A percentile compares a stretch with the other conserved stretches of the same genome.
phyloP scores from a whole-genome alignment of 1,139 yeast species.

The Taphrina betulina region DNA sequence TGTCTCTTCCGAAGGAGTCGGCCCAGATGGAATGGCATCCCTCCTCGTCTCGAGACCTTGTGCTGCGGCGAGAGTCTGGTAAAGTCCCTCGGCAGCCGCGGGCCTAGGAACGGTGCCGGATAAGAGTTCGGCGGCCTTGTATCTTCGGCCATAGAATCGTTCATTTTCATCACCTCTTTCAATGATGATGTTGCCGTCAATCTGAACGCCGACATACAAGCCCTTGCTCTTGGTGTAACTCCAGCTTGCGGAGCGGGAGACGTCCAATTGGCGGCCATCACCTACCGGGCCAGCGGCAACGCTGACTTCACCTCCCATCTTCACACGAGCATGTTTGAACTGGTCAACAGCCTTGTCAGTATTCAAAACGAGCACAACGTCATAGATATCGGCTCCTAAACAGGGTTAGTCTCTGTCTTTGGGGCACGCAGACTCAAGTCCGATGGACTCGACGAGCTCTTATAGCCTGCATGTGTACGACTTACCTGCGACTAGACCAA shows the following conservation, averaged over 20 bases:
- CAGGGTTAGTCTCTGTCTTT: background rate
- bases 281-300: slow-evolving; percentile 31
- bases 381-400: slow-evolving; percentile 20
- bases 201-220: slow-evolving; percentile 25
- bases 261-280: slow-evolving; percentile 14
- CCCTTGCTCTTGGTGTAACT: slow-evolving; percentile 25
- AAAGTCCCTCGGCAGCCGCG: background rate
- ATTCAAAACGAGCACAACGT: slow-evolving; percentile 17
- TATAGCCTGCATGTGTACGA: background rate
- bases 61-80: slow-evolving; percentile 1
- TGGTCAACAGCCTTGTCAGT: slow-evolving; percentile 16
- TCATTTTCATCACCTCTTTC: slow-evolving; percentile 27
- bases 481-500: slow-evolving; percentile 24
- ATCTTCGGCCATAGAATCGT: slow-evolving; percentile 13
- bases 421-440: background rate
- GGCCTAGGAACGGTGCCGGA: slow-evolving; percentile 8
- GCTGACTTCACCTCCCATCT: slow-evolving; percentile 23
- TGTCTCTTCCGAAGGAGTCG: background rate
- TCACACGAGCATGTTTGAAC: slow-evolving; percentile 13
- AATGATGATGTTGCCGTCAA: slow-evolving; percentile 24
- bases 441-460: background rate
- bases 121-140: slow-evolving; percentile 15
- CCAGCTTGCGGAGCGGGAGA: slow-evolving; percentile 9
- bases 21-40: background rate
- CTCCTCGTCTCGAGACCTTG: background rate